Conservation (phyloP, 768 basidiomycete species). For the Pluteus cervinus region DNA sequence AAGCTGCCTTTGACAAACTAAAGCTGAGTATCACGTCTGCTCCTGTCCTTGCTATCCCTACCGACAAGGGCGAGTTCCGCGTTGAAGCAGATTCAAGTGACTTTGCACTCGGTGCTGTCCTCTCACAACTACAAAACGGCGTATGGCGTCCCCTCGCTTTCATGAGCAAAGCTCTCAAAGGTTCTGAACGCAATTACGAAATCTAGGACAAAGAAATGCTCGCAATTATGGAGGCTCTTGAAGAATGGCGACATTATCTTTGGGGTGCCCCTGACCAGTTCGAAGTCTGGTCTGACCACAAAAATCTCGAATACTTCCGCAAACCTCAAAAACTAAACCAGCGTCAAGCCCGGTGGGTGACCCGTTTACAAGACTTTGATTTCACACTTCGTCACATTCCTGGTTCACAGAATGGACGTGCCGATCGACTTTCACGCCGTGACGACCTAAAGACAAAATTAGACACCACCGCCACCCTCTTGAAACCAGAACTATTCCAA, state of each 20-base stretch:
- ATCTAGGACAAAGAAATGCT: conserved; percentile 1
- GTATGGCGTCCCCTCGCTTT: conserved; percentile 33
- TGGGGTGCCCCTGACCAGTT: background rate
- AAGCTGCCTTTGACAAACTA: conserved; percentile 21
- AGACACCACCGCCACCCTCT: no score
- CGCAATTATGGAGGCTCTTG: background rate
- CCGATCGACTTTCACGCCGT: no score
- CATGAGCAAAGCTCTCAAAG: conserved; percentile 6
- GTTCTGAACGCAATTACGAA: background rate
- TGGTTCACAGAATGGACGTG: no score
- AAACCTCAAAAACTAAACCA: background rate
- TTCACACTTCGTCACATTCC: no score
- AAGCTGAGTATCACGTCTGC: conserved; percentile 15
- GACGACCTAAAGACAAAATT: no score
- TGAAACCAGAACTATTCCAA: no score
- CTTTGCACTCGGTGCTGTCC: conserved; percentile 20
- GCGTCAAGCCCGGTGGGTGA: conserved; percentile 1
- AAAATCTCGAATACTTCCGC: conserved; percentile 8
- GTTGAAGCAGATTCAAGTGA: conserved; percentile 26
- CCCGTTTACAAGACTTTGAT: no score
- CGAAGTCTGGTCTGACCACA: conserved; percentile 9
- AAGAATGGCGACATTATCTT: background rate
- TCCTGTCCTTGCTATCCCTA: conserved; percentile 15
- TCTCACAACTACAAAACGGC: conserved; percentile 20
- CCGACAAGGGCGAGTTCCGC: conserved; percentile 8